phyloP scores from a whole-genome alignment of 2,329 filamentous ascomycete species.

The Calonectria crousiana region DNA sequence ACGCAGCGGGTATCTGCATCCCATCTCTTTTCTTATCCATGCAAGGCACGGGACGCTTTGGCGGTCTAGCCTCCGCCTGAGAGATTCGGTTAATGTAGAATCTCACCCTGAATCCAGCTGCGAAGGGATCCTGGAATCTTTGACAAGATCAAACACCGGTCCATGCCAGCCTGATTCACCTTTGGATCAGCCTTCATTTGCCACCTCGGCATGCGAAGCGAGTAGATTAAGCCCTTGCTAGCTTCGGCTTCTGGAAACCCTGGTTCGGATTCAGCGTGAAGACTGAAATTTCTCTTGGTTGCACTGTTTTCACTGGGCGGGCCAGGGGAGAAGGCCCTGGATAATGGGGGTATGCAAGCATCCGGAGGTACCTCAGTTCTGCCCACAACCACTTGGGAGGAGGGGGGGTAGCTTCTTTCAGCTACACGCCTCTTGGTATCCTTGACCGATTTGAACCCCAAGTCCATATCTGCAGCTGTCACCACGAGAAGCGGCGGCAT shows the following conservation, averaged over 20 bases:
- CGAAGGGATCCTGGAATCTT: conserved; percentile 18
- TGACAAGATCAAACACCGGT: conserved; percentile 26
- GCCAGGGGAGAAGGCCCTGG: conserved; percentile 37
- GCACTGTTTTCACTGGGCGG: conserved; percentile 38
- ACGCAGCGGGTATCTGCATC: conserved; percentile 36
- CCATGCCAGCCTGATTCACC: conserved; percentile 16
- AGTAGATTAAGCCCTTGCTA: conserved; percentile 33
- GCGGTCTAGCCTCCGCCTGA: conserved; percentile 20
- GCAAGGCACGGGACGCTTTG: conserved; percentile 13
- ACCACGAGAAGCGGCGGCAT: conserved; percentile 11
- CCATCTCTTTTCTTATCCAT: conserved; percentile 25
- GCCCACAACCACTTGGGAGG: conserved; percentile 32
- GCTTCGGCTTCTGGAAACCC: background rate
- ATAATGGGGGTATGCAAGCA: conserved; percentile 43
- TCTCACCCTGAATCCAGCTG: conserved; percentile 15
- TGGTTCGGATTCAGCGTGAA: conserved; percentile 19
- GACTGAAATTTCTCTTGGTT: conserved; percentile 33
- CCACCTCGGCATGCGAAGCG: conserved; percentile 42
- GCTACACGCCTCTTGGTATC: conserved; percentile 29
- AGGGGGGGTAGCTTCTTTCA: conserved; percentile 33
- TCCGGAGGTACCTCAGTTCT: conserved; percentile 39
- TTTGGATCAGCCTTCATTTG: conserved; percentile 31
- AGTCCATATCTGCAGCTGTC: conserved; percentile 22
- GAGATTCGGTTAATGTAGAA: background rate
- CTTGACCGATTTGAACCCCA: background rate